Percentiles rank a stretch among this genome's conserved stretches.
Evolutionary conservation across 2,329 filamentous ascomycete species (phyloP).

Genomic region (Aureobasidium uvarum): DNA sequence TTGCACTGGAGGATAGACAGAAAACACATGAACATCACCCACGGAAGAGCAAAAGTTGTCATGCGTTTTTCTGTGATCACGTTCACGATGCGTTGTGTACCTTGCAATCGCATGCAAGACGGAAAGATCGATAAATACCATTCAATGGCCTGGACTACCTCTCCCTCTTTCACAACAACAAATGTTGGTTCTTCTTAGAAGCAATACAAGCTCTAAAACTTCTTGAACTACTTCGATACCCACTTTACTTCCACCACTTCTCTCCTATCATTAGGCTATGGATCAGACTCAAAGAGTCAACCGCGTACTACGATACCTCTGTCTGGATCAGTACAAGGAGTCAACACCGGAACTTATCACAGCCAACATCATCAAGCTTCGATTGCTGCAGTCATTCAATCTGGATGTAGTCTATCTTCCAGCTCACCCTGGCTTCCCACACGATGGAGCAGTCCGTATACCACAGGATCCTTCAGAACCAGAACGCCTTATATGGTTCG

Average conservation of each 20-base stretch:
- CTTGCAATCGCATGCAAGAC: neutral
- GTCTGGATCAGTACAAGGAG: neutral
- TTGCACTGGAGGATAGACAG: neutral
- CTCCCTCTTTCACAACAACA: neutral
- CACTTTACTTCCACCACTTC: neutral
- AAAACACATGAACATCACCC: neutral
- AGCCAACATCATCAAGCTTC: slow-evolving; percentile 18
- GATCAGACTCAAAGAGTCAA: slow-evolving; percentile 1
- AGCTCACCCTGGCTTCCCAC: neutral
- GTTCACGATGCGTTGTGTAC: neutral
- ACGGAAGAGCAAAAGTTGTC: neutral
- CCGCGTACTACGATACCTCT: slow-evolving; percentile 16
- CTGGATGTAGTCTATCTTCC: neutral
- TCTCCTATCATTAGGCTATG: neutral
- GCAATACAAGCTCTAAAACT: neutral
- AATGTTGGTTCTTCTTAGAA: neutral
- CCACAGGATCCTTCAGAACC: neutral
- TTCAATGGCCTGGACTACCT: neutral
- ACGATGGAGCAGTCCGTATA: slow-evolving; percentile 15
- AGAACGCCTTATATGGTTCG: slow-evolving; percentile 17
- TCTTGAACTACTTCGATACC: neutral
- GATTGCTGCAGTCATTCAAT: neutral
- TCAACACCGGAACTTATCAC: neutral
- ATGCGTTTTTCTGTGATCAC: neutral
- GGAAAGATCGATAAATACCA: neutral